These are phyloP conservation scores for Ganoderma sp. DNA, from an alignment of 1,284 basidiomycete genomes.

Conservation along the genomic window DNA sequence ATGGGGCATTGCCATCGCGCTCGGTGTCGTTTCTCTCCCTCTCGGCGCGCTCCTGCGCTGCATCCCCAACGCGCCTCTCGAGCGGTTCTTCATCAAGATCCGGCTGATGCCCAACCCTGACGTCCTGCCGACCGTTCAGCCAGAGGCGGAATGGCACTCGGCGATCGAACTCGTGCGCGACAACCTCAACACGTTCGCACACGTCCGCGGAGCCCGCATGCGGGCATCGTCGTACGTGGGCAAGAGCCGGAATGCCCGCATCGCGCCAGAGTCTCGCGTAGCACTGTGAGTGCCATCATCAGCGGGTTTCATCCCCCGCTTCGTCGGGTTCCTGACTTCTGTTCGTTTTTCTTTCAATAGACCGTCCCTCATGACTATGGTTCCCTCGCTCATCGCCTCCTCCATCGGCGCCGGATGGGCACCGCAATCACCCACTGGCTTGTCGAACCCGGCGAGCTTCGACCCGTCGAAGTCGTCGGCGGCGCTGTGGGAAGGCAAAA, in stretches of 20 bases:
- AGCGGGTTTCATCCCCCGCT: not conserved
- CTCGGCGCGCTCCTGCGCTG: constrained; percentile 84
- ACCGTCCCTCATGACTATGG: constrained; percentile 83
- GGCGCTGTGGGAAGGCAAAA: constrained; percentile 80
- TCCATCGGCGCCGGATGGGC: constrained; percentile 84
- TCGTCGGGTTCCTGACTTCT: constrained; percentile 31
- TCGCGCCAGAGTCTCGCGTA: constrained; percentile 52
- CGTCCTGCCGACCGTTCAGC: constrained; percentile 66
- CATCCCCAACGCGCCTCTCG: constrained; percentile 84
- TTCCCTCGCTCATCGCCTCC: constrained; percentile 84
- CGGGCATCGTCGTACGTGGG: constrained; percentile 83
- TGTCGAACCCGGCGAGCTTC: constrained; percentile 75
- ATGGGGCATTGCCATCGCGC: constrained; percentile 92
- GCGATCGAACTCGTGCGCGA: constrained; percentile 83
- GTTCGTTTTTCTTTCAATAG: constrained; percentile 39
- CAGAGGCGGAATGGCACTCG: constrained; percentile 74
- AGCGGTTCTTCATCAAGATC: constrained; percentile 69
- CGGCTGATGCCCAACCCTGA: constrained; percentile 74
- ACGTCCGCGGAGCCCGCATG: constrained; percentile 85
- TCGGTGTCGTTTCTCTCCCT: constrained; percentile 88
- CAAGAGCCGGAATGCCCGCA: constrained; percentile 70
- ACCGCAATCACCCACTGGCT: constrained; percentile 58
- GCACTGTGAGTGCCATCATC: constrained; percentile 38
- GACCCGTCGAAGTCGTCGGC: constrained; percentile 83
- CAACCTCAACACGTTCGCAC: constrained; percentile 81